A percentile compares a stretch with the other conserved stretches of the same genome.
These are phyloP conservation scores for Chytriomyces sp. DNA, from an alignment of 192 early-diverging fungal species.

Conservation along the genomic window DNA sequence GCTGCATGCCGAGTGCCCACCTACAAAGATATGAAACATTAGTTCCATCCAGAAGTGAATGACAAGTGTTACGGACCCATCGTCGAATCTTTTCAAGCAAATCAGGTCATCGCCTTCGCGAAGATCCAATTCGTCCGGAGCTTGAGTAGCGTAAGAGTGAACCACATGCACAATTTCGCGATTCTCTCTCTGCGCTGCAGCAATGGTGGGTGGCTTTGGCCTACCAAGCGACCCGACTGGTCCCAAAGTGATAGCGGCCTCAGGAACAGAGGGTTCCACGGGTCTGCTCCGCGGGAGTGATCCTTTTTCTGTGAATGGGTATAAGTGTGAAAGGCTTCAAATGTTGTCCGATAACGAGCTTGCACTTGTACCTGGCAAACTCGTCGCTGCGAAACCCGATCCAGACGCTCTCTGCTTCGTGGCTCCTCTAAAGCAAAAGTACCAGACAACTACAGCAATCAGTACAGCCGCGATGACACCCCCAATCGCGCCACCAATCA, in stretches of 20 bases:
- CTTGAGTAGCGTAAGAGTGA: slow-evolving; percentile 31
- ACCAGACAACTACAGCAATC: neutral
- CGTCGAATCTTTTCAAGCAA: slow-evolving; percentile 38
- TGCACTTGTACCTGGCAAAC: neutral
- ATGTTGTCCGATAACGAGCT: neutral
- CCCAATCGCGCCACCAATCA: neutral
- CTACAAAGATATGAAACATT: neutral
- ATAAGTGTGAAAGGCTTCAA: neutral
- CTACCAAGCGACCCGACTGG: neutral
- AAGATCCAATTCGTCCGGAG: slow-evolving; percentile 38
- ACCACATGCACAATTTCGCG: slow-evolving; percentile 26
- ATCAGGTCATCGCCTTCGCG: slow-evolving; percentile 39
- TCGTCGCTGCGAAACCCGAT: neutral
- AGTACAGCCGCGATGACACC: neutral
- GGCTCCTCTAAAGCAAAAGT: neutral
- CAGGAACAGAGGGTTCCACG: neutral
- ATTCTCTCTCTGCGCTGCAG: neutral
- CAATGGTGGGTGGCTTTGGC: neutral
- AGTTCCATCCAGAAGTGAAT: neutral
- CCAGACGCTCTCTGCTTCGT: neutral
- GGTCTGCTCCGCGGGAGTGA: neutral
- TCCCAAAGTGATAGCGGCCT: neutral
- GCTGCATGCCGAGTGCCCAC: slow-evolving; percentile 35
- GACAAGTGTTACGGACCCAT: slow-evolving; percentile 19
- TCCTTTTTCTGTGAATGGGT: neutral